Percentiles rank a stretch among this genome's conserved stretches.
phyloP scores from a whole-genome alignment of 83 land plant genomes.

The Picea engelmannii region DNA sequence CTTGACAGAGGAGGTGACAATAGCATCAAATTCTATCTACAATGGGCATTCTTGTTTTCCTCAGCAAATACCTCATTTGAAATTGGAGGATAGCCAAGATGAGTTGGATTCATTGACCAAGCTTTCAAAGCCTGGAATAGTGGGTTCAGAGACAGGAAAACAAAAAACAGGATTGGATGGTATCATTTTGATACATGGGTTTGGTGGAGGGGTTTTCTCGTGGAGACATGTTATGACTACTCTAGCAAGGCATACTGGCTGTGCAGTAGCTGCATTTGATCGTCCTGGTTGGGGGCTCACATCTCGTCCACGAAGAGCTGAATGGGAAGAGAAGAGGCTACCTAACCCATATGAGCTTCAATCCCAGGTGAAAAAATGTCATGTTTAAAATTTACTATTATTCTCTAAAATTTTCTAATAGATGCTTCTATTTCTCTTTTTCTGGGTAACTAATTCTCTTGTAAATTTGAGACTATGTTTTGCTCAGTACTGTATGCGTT shows the following conservation, averaged over 20 bases:
- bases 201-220: constrained; percentile 52
- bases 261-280: constrained; percentile 45
- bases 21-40: background rate
- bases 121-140: constrained; percentile 15
- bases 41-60: constrained; percentile 10
- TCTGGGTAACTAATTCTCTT: background rate
- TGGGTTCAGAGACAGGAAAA: constrained; percentile 9
- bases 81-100: constrained; percentile 4
- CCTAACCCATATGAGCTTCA: constrained; percentile 44
- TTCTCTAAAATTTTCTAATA: background rate
- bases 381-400: background rate
- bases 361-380: constrained; percentile 13
- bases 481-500: background rate
- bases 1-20: constrained; percentile 15
- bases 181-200: constrained; percentile 46
- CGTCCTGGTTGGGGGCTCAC: constrained; percentile 57
- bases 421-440: background rate
- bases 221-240: constrained; percentile 50
- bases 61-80: background rate
- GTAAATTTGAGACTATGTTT: background rate
- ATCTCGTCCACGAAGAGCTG: constrained; percentile 44
- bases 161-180: constrained; percentile 21
- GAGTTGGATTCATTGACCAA: background rate
- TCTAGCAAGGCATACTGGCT: constrained; percentile 34
- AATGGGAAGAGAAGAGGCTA: constrained; percentile 38